These are phyloP conservation scores for Aspergillus candidus DNA, from an alignment of 2,329 filamentous ascomycete species.

Conservation along the genomic window DNA sequence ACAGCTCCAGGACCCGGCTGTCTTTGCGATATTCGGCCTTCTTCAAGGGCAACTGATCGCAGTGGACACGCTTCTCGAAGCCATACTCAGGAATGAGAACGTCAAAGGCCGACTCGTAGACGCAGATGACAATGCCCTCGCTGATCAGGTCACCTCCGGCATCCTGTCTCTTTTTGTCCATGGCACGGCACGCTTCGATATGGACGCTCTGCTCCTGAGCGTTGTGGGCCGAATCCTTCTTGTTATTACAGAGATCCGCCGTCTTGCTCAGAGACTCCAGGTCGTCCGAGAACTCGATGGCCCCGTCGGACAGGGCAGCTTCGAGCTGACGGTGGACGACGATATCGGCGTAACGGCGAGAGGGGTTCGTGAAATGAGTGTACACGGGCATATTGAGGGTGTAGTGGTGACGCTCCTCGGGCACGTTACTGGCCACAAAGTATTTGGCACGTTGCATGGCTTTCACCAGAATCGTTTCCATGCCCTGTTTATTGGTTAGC, in stretches of 20 bases:
- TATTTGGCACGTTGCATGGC: constrained; percentile 96
- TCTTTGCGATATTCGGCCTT: constrained; percentile 99
- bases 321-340: constrained; percentile 94
- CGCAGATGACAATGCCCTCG: constrained; percentile 91
- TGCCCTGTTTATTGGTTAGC: constrained; percentile 50
- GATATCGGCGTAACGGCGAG: constrained; percentile 88
- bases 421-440: constrained; percentile 72
- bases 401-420: constrained; percentile 78
- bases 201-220: constrained; percentile 98
- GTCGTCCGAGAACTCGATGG: constrained; percentile 82
- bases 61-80: constrained; percentile 98
- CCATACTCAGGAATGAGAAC: constrained; percentile 97
- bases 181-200: constrained; percentile 91
- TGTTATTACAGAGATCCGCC: constrained; percentile 92
- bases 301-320: constrained; percentile 71
- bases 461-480: constrained; percentile 94
- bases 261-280: constrained; percentile 84
- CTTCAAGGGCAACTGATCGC: constrained; percentile 91
- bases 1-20: constrained; percentile 86
- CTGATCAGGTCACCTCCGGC: constrained; percentile 86
- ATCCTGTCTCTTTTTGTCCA: constrained; percentile 86
- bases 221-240: constrained; percentile 96
- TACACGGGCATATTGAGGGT: constrained; percentile 88
- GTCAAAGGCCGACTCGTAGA: constrained; percentile 98
- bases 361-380: constrained; percentile 95